Evolutionary conservation across 2,329 filamentous ascomycete species (phyloP), one percentile per base, ranked within the genome.

Genomic region (Lachnellula subtilissima): DNA sequence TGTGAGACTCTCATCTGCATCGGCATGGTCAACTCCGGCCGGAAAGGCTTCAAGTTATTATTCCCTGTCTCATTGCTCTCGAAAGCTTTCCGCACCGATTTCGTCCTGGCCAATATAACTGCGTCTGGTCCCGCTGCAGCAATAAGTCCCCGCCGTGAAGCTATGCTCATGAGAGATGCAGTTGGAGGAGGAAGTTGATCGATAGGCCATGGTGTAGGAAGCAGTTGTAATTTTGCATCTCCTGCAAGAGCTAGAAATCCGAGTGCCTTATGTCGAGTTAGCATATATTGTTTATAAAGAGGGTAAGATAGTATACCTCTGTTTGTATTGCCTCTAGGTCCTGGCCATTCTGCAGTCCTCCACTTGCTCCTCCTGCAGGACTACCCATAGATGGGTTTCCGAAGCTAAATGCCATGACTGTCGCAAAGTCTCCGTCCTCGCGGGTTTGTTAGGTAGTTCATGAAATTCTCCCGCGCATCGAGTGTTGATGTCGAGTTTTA

Each of bases 101-200:
- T 85, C 14, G 93, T 95, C 2, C 82, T 85, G 36, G 89, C 84
- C 56, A 99, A 73, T 57, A 89, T 78, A 46, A 99, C 79, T 50
- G 81, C 80, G 66, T 95, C 86, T 39, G 93, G 93, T 15, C 90
- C 89, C 50, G 89, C 94, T 49, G 92, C 94, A 32, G 93, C 93
- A 53, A 97, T 78, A 22, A 99, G 79, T 42, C 91, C 91, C 71
- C 85, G 86, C 58, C 79, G 83, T 35, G 90, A 86, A 53, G 93
- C 91, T 63, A 97, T 82, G 69, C 87, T 88, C 59, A 99, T 78
- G 39, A 99, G 85, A 2, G 90, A 95, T 12, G 91, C 85, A 46
- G 87, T 91, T 4, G 89, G 78, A 2, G 87, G 78, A 35, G 94
- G 93, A 23, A 89, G 78, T 51, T 72, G 65, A 36, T 70, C 77